A percentile compares a stretch with the other conserved stretches of the same genome.
Conservation (phyloP, 441 rosid genomes). For the Syzygium malaccense region DNA sequence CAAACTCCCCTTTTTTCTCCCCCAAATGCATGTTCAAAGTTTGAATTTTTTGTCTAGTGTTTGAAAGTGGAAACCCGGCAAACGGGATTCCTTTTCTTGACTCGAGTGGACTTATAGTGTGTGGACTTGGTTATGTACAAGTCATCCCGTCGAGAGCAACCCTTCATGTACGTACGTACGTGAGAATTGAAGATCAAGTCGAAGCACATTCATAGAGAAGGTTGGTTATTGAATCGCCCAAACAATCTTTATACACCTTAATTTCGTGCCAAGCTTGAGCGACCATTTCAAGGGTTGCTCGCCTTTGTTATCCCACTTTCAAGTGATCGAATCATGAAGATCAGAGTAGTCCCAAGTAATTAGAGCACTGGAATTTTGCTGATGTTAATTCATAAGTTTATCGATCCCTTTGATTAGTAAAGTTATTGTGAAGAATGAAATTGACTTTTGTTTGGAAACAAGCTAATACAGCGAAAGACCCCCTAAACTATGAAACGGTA, state of each 20-base stretch:
- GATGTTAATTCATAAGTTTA: background rate
- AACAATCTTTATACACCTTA: background rate
- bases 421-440: background rate
- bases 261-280: background rate
- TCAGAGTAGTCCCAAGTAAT: background rate
- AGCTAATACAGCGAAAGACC: background rate
- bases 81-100: background rate
- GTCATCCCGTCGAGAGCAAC: background rate
- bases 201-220: background rate
- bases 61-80: background rate
- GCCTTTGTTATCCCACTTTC: background rate
- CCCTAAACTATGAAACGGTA: background rate
- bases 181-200: background rate
- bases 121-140: background rate
- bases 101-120: background rate
- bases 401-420: background rate
- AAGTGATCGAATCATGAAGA: background rate
- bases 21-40: background rate
- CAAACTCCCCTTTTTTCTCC: background rate
- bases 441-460: background rate
- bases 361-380: background rate
- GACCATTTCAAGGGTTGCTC: background rate
- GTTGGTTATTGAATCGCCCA: background rate
- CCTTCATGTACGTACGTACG: background rate
- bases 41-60: background rate